Evolutionary conservation across 495 filamentous ascomycete species (phyloP), one percentile per base, ranked within the genome.

Genomic region (Penicillium coprophilum): DNA sequence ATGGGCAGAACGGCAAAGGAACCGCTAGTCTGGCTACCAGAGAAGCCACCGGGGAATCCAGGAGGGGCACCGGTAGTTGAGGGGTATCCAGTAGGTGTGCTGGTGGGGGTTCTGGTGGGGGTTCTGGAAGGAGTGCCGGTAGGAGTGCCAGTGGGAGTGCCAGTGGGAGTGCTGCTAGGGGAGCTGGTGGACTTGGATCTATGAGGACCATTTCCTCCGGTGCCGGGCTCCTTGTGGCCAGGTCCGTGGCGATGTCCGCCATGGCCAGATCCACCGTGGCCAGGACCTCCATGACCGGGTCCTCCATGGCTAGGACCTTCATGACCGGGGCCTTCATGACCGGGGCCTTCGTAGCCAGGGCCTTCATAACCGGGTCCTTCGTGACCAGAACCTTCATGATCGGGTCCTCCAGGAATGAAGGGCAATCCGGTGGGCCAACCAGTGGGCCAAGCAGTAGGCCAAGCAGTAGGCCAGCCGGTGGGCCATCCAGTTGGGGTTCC

Each of bases 21-120:
- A 24, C 57, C 52, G 19, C 40, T 32, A 15, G 32, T 46, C 21
- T 24, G 9, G 38, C 49, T 50, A 8, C 38, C 52, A 6, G 50
- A 41, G 15, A 30, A 19, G 21, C 53, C 56, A 21, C 34, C 13
- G 5, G 44, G 44, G 44, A 46, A 28, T 6, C 46, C 50, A 53
- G 57, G 57, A 13, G 45, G 24, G 11, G 32, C 45, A 43, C 48
- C 51, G 36, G 55, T 53, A 31, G 30, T 4, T 17, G 44, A 46
- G 39, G 60, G 41, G 49, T 50, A 45, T 17, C 51, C 51, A 47
- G 15, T 27, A 17, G 46, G 44, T 8, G 23, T 17, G n/a, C 44
- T 34, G 3, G 27, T 40, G 13, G 53, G 32, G 12, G 31, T 34
- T 4, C 31, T 13, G 31, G 31, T 13, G 27, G 46, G 45, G 19